These are phyloP conservation scores for Agrocybe chaxingu DNA, from an alignment of 768 basidiomycete species.

Conservation along the genomic window DNA sequence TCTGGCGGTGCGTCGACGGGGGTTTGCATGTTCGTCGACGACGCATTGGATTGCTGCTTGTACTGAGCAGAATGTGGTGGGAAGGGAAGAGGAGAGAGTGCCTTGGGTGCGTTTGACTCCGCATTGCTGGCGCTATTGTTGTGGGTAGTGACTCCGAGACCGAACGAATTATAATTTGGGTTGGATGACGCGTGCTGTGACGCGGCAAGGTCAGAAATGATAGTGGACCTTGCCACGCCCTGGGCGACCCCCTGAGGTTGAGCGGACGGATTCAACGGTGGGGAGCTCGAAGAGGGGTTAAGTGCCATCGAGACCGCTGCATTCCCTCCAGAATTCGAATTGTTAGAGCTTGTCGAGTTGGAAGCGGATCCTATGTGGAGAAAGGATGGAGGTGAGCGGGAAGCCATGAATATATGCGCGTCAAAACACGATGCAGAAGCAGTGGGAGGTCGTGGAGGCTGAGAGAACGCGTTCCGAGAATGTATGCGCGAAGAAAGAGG, in stretches of 20 bases:
- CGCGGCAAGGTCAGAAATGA: too few relatives aligned
- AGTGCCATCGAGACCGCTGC: background rate
- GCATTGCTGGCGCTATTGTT: constrained; percentile 1
- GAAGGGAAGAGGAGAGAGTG: constrained; percentile 16
- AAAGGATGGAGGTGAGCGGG: constrained; percentile 13
- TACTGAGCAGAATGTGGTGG: constrained; percentile 1
- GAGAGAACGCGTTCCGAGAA: background rate
- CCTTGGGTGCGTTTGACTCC: constrained; percentile 5
- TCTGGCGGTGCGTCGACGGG: constrained; percentile 7
- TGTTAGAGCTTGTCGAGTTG: background rate
- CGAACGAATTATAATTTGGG: background rate
- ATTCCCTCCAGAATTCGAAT: background rate
- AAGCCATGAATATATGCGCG: constrained; percentile 22
- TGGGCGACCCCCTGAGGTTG: background rate
- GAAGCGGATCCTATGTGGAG: background rate
- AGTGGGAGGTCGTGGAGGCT: background rate
- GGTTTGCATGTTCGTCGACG: background rate
- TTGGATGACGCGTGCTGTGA: background rate
- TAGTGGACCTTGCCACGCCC: background rate
- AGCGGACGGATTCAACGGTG: background rate
- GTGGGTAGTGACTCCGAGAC: constrained; percentile 2
- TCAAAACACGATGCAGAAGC: constrained; percentile 8
- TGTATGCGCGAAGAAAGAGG: constrained; percentile 2
- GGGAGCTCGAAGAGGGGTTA: constrained; percentile 1
- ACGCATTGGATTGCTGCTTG: background rate